phyloP scores from a whole-genome alignment of 1,284 basidiomycete species.

The Sporisorium exsertum region DNA sequence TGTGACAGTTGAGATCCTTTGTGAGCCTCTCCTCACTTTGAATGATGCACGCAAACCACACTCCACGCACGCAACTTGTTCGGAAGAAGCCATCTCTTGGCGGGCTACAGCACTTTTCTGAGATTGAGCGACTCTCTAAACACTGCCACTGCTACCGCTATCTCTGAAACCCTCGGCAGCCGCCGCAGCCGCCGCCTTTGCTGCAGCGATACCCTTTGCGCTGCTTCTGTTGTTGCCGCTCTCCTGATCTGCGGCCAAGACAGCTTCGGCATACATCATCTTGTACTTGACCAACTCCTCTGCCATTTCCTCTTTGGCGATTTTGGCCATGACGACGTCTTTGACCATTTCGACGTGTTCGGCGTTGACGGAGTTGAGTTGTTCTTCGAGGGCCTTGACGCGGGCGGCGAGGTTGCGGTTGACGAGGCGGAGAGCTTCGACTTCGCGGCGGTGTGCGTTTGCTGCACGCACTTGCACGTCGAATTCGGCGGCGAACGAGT shows the following conservation, averaged over 20 bases:
- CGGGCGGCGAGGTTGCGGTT: slow-evolving; percentile 62
- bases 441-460: slow-evolving; percentile 63
- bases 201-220: slow-evolving; percentile 7
- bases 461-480: slow-evolving; percentile 59
- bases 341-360: slow-evolving; percentile 69
- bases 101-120: background rate
- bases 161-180: slow-evolving; percentile 5
- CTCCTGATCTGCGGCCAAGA: slow-evolving; percentile 50
- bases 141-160: slow-evolving; percentile 4
- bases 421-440: slow-evolving; percentile 64
- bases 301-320: slow-evolving; percentile 68
- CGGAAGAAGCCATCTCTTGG: background rate
- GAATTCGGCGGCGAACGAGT: slow-evolving; percentile 64
- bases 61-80: background rate
- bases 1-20: too few species aligned
- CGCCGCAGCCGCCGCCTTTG: background rate
- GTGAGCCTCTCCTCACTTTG: background rate
- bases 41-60: background rate
- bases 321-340: slow-evolving; percentile 62
- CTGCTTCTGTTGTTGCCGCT: slow-evolving; percentile 32
- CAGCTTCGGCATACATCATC: slow-evolving; percentile 64
- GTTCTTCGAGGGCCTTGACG: slow-evolving; percentile 64
- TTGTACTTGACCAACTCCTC: slow-evolving; percentile 67
- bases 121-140: background rate
- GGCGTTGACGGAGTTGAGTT: slow-evolving; percentile 55